These are phyloP conservation scores for Phaeosphaeriaceae sp. DNA, from an alignment of 2,329 filamentous ascomycete genomes.

Conservation along the genomic window DNA sequence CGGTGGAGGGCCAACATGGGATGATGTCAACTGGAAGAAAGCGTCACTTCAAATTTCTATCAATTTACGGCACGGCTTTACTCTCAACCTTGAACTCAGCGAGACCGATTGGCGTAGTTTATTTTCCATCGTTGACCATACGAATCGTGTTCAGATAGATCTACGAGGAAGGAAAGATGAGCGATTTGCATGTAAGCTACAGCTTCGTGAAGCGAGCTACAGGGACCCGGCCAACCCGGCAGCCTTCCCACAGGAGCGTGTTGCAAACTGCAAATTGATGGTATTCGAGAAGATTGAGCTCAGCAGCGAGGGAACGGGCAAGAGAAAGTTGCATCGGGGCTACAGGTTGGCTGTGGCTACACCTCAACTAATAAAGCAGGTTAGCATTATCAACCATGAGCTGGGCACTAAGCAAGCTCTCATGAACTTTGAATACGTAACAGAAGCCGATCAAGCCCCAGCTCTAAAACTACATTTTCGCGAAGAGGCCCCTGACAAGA, in stretches of 20 bases:
- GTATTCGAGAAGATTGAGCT: constrained; percentile 75
- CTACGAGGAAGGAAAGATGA: constrained; percentile 75
- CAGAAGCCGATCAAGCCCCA: constrained; percentile 67
- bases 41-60: constrained; percentile 70
- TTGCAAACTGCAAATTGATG: constrained; percentile 73
- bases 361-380: constrained; percentile 74
- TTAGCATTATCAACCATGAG: constrained; percentile 77
- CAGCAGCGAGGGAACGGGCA: constrained; percentile 74
- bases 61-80: constrained; percentile 76
- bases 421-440: constrained; percentile 74
- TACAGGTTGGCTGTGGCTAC: constrained; percentile 81
- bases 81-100: constrained; percentile 71
- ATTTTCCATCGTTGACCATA: constrained; percentile 86
- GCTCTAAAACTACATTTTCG: constrained; percentile 74
- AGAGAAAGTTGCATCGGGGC: constrained; percentile 75
- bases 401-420: constrained; percentile 67
- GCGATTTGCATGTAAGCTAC: constrained; percentile 69
- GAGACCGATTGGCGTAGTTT: constrained; percentile 80
- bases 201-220: constrained; percentile 78
- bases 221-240: constrained; percentile 75
- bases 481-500: constrained; percentile 59
- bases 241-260: constrained; percentile 76
- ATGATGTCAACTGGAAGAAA: constrained; percentile 80
- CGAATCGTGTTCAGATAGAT: constrained; percentile 74
- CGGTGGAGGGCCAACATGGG: constrained; percentile 75